These are phyloP conservation scores for Alternaria arborescens DNA, from an alignment of 2,329 filamentous ascomycete genomes.

Conservation along the genomic window DNA sequence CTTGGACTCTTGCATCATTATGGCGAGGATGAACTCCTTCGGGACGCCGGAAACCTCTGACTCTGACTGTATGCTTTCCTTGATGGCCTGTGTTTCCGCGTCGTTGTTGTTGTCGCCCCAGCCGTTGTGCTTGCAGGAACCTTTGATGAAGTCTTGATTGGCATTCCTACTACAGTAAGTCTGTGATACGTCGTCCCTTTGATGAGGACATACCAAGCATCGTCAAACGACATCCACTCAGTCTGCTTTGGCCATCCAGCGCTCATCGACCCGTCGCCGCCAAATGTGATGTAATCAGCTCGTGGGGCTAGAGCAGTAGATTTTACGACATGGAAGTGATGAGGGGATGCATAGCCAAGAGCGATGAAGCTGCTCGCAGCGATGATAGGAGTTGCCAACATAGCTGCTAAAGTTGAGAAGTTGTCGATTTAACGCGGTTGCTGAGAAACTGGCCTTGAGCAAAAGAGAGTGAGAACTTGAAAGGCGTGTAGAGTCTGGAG, in stretches of 20 bases:
- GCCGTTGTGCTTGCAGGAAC: conserved; percentile 48
- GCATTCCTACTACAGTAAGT: conserved; percentile 33
- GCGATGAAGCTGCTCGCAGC: conserved; percentile 42
- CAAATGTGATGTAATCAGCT: conserved; percentile 34
- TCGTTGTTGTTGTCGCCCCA: conserved; percentile 50
- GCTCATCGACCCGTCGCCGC: conserved; percentile 48
- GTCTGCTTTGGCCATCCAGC: conserved; percentile 50
- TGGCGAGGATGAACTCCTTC: conserved; percentile 55
- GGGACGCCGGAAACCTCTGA: conserved; percentile 44
- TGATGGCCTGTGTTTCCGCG: conserved; percentile 51
- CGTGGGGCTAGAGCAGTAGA: conserved; percentile 28
- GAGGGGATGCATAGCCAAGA: conserved; percentile 34
- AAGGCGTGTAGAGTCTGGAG: not conserved
- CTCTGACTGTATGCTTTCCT: conserved; percentile 49
- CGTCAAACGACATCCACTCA: conserved; percentile 49
- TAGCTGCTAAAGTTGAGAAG: not conserved
- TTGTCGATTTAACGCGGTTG: not conserved
- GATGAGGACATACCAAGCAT: conserved; percentile 35
- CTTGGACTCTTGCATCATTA: conserved; percentile 58
- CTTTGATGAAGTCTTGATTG: conserved; percentile 48
- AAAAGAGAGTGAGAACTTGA: not conserved
- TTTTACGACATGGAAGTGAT: conserved; percentile 17
- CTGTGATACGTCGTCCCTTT: not conserved
- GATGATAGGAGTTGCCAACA: not conserved
- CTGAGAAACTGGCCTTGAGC: not conserved